A percentile compares a stretch with the other conserved stretches of the same genome.
These are phyloP conservation scores for Lagerstroemia speciosa DNA, from an alignment of 345 rosid genomes.

Conservation along the genomic window DNA sequence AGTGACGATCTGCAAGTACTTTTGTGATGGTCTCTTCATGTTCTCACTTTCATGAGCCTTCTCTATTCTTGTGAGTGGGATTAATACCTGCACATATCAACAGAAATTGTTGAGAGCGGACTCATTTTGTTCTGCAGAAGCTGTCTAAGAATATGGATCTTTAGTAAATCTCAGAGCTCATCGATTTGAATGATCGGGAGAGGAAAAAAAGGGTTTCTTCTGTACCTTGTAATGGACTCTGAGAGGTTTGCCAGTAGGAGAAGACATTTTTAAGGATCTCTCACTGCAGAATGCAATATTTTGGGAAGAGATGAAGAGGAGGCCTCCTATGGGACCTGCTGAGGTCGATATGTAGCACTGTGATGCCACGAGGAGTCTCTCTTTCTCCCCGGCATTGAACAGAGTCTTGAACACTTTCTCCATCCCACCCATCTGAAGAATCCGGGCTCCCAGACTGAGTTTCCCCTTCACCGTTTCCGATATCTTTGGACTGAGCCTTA, in stretches of 20 bases:
- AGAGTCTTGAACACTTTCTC: conserved; percentile 32
- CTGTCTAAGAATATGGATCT: not conserved
- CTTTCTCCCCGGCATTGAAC: conserved; percentile 28
- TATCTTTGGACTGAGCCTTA: conserved; percentile 30
- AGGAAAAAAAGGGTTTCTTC: not conserved
- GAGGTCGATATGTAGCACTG: too few relatives aligned
- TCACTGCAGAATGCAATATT: conserved; percentile 42
- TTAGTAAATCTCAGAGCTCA: not conserved
- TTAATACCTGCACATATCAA: conserved; percentile 28
- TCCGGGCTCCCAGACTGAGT: conserved; percentile 36
- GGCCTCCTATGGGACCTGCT: conserved; percentile 41
- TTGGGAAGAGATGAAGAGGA: conserved; percentile 36
- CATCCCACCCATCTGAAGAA: conserved; percentile 35
- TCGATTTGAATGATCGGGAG: not conserved
- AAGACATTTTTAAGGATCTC: conserved; percentile 28
- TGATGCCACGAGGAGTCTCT: conserved; percentile 14
- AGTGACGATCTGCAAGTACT: conserved; percentile 60
- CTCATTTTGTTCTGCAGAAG: not conserved
- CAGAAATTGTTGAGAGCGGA: not conserved
- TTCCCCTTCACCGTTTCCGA: conserved; percentile 39
- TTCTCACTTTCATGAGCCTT: conserved; percentile 42
- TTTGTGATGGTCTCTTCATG: conserved; percentile 55
- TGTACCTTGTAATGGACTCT: conserved; percentile 12
- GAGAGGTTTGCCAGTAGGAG: conserved; percentile 21
- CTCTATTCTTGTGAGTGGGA: conserved; percentile 52